Base-by-base conservation (phyloP, 495 filamentous ascomycete species). In the Neurospora sp. region DNA sequence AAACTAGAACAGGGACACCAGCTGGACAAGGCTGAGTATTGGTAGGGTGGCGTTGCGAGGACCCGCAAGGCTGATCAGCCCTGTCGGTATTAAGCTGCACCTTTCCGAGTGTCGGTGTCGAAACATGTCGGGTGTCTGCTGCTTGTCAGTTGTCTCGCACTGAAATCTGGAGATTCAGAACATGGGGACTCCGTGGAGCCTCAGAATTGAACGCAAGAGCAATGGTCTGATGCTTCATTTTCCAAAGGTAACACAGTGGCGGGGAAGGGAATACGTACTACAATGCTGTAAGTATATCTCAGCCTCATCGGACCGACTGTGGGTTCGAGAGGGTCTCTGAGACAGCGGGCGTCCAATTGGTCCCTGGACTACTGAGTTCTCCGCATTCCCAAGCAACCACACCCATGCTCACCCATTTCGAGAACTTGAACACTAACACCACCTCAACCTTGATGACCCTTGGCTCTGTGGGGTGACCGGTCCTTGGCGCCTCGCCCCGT, bases 251-350 rank as follows among this genome's bases (percentile, higher is more conserved):
- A 66, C 28, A 34, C 54, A 19, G 10, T 54, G 45, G 10, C 45
- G 28, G 45, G 42, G n/a, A 24, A 21, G 6, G 21, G 45, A 24
- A 15, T 54, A 28, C 21, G 45, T 28, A 54, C 45, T 28, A 21
- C 1, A 54, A 54, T 54, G 54, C 54, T 62, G 54, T 4, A 62
- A 62, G 54, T 31, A 34, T 34, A 66, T 66, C 15, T 34, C 72
- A 81, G 79, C 79, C 79, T 81, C 71, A 73, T 81, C 79, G 79
- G 79, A 59, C 79, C 79, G 78, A 81, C 70, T 81, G 70, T 76
- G 76, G 73, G 69, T 43, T 15, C 5, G 43, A 37, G 71, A 73
- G 73, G 72, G 76, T 43, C 28, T 34, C 72, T 74, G 77, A 78
- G 77, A 77, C 77, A 74, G 62, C 48, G 75, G 77, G 71, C 72